Evolutionary conservation across 1,284 basidiomycete species (phyloP).

Genomic region (Xerocomus cyaneibrunnescens): DNA sequence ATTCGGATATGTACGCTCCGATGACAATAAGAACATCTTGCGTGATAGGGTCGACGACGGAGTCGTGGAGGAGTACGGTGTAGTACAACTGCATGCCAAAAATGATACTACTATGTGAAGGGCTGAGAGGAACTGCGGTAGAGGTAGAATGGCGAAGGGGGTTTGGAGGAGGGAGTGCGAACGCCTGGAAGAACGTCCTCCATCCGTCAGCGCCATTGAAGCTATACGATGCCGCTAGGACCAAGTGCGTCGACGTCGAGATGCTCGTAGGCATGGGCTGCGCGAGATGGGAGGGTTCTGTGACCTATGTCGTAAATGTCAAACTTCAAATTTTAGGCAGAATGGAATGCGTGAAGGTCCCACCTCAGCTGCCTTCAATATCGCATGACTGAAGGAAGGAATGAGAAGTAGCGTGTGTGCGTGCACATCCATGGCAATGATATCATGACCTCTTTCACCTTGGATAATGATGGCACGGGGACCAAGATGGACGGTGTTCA

Average conservation of each 20-base stretch:
- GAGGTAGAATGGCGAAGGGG: background rate
- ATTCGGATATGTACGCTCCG: background rate
- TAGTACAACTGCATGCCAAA: background rate
- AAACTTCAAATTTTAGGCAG: background rate
- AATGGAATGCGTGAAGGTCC: background rate
- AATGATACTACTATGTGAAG: background rate
- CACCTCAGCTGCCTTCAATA: background rate
- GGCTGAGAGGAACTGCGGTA: background rate
- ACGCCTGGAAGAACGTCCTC: background rate
- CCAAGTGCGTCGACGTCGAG: background rate
- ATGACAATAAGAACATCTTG: background rate
- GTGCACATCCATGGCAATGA: background rate
- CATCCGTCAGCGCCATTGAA: background rate
- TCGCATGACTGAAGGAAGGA: background rate
- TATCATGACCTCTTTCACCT: background rate
- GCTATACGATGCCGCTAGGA: background rate
- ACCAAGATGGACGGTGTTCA: background rate
- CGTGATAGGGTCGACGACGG: background rate
- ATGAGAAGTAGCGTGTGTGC: background rate
- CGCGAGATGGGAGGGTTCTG: background rate
- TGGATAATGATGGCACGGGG: background rate
- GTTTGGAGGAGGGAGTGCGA: background rate
- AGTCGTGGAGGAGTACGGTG: background rate
- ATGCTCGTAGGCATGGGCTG: background rate
- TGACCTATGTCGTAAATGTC: background rate